phyloP scores from a whole-genome alignment of 345 rosid species.

The Acer saccharum region DNA sequence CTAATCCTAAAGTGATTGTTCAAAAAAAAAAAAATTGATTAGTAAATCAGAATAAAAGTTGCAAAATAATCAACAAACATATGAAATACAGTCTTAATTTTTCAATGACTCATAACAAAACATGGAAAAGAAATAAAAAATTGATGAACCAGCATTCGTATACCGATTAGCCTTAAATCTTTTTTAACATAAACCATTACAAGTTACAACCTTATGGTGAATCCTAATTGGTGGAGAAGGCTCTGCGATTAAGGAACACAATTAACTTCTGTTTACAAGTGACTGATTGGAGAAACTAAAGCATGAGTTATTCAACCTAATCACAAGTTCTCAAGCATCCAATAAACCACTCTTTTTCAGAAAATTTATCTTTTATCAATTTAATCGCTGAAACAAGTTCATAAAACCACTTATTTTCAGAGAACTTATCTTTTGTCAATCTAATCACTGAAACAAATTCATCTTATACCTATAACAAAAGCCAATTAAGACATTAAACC shows the following conservation, averaged over 20 bases:
- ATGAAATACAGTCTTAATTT: neutral
- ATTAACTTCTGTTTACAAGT: neutral
- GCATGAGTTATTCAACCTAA: neutral
- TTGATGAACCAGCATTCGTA: neutral
- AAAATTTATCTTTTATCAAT: neutral
- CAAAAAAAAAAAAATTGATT: neutral
- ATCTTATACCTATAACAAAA: neutral
- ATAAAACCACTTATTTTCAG: neutral
- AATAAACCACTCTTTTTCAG: neutral
- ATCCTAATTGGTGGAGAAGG: neutral
- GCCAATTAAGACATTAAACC: neutral
- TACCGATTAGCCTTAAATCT: neutral
- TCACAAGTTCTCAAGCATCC: neutral
- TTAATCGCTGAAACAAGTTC: neutral
- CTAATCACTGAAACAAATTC: neutral
- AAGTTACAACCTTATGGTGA: neutral
- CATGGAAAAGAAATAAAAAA: neutral
- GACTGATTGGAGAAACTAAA: neutral
- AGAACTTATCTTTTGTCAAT: neutral
- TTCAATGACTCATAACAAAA: neutral
- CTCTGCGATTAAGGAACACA: neutral
- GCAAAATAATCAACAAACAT: neutral
- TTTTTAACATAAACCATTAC: neutral
- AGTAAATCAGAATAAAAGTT: neutral
- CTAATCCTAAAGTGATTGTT: conserved; percentile 55